Evolutionary conservation across 352 stramenopile species (phyloP), one percentile per base, ranked within the genome.

Genomic region (Phytopythium delawarense): DNA sequence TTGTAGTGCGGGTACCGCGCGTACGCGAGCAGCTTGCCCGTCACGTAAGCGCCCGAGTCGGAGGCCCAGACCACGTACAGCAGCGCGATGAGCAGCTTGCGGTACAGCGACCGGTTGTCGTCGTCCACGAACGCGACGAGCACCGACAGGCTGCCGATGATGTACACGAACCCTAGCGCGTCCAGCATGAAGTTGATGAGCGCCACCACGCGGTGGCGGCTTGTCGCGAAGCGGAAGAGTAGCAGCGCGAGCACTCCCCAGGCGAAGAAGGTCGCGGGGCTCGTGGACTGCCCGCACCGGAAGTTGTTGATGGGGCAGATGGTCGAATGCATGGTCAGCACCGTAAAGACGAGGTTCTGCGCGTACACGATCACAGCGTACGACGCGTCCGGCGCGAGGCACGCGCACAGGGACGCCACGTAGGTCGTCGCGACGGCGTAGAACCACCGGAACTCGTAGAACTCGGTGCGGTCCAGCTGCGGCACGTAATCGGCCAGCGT

Each of bases 31-130:
- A 78, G 59, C 56, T 97, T 89, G 25, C 96, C 96, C 1, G 87
- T 89, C 58, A 98, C 89, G 66, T 98, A 99, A 9, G 94, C 94
- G 21, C 93, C 93, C 11, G 98, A 94, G 72, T 98, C 96, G 49
- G 83, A 89, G 23, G 76, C 79, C 82, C 82, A 91, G 4, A 88
- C 82, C 7, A 91, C 75, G 53, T 83, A 87, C 2, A 91, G 70
- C 57, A 91, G 64, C 46, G 75, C 78, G 37, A 91, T 87, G 5
- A 54, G 48, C 25, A 54, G 48, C 48, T 54, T 54, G 13, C 48
- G 48, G 48, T 54, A 54, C 4, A 30, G 20, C 48, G 34, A 28
- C 13, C 34, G 48, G 25, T 75, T 69, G 25, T 84, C 77, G 44
- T 87, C 78, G 51, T 90, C 80, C 37, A 92, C 74, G 56, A 90